Percentiles rank a stretch among this genome's conserved stretches.
Evolutionary conservation across 495 filamentous ascomycete genomes (phyloP).

Genomic region (Rostrohypoxylon terebratum): DNA sequence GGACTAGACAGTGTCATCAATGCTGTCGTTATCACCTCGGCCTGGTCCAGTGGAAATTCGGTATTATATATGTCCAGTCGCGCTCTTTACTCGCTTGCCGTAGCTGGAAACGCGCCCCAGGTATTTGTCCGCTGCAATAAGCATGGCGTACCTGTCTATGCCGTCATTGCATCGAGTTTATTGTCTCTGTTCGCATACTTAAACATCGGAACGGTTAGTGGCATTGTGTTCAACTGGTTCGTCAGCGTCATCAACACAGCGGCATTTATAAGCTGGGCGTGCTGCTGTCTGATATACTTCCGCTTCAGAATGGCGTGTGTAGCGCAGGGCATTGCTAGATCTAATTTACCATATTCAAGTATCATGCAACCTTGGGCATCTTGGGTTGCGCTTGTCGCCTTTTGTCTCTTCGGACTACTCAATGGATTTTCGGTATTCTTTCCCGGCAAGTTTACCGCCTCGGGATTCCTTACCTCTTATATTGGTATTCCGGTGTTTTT

Average conservation of each 20-base stretch:
- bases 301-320: constrained; percentile 67
- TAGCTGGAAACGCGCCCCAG: constrained; percentile 67
- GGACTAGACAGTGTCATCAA: constrained; percentile 76
- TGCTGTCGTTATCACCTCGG: constrained; percentile 73
- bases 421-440: constrained; percentile 75
- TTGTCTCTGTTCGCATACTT: constrained; percentile 68
- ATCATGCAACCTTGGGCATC: constrained; percentile 66
- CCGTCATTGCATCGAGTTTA: constrained; percentile 60
- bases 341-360: constrained; percentile 65
- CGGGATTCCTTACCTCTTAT: constrained; percentile 70
- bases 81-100: constrained; percentile 70
- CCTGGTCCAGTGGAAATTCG: constrained; percentile 75
- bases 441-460: constrained; percentile 57
- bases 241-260: constrained; percentile 70
- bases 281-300: constrained; percentile 69
- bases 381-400: constrained; percentile 60
- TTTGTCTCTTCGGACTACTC: constrained; percentile 65
- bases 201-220: constrained; percentile 56
- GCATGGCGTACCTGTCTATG: constrained; percentile 62
- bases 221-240: constrained; percentile 68
- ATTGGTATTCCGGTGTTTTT: constrained; percentile 71
- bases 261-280: constrained; percentile 72
- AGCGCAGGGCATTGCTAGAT: constrained; percentile 59
- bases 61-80: constrained; percentile 77
- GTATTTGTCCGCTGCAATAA: constrained; percentile 64